phyloP scores from a whole-genome alignment of 2,329 filamentous ascomycete species.

The Fusarium scirpi region DNA sequence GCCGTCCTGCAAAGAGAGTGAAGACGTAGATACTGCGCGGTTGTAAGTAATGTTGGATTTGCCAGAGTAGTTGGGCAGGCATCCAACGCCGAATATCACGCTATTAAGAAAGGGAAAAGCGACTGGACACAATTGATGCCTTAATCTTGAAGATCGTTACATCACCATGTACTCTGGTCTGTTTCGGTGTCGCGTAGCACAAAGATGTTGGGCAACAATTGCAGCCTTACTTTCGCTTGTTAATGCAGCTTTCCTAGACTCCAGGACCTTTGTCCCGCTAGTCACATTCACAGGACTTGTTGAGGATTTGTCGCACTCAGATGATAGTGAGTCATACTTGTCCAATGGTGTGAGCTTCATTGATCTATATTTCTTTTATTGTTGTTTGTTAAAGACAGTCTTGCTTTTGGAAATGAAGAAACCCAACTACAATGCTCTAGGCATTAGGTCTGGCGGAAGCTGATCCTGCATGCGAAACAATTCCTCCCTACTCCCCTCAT shows the following conservation, averaged over 20 bases:
- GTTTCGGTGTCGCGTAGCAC: background rate
- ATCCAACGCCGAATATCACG: background rate
- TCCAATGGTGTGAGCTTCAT: background rate
- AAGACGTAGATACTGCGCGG: background rate
- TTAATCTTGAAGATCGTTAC: background rate
- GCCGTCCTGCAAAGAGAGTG: background rate
- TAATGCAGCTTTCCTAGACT: background rate
- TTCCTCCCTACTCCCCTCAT: conserved; percentile 29
- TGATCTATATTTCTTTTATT: no score
- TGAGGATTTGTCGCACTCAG: background rate
- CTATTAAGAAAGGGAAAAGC: background rate
- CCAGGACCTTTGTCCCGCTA: background rate
- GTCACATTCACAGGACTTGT: background rate
- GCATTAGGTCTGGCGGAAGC: background rate
- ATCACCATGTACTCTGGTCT: background rate
- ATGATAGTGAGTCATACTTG: background rate
- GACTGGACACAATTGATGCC: no score
- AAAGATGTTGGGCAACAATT: background rate
- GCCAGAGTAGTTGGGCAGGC: background rate
- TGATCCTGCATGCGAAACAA: conserved; percentile 3
- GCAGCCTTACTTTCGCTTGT: background rate
- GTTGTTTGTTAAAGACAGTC: background rate
- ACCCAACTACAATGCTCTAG: background rate
- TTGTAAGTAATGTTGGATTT: background rate
- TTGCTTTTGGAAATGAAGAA: background rate